These are phyloP conservation scores for Talaromyces rugulosus DNA, from an alignment of 2,329 filamentous ascomycete genomes.

Conservation along the genomic window DNA sequence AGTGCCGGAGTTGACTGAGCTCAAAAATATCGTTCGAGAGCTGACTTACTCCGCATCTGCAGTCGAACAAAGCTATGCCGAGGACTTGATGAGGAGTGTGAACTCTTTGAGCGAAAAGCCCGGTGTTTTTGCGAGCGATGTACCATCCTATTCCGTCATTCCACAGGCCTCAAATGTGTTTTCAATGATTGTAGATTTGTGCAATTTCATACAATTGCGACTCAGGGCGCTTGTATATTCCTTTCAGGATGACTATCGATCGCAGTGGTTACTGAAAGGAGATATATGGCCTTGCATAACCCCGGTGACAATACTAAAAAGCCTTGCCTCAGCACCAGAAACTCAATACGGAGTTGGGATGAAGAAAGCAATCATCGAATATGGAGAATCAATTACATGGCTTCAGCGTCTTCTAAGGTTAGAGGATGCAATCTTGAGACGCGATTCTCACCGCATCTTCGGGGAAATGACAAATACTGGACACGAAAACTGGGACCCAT, in stretches of 20 bases:
- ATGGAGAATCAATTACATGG: slow-evolving; percentile 36
- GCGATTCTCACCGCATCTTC: slow-evolving; percentile 24
- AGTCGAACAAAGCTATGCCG: slow-evolving; percentile 32
- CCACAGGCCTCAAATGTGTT: neutral
- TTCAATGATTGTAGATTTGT: neutral
- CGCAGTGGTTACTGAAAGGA: neutral
- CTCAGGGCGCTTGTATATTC: neutral
- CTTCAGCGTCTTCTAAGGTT: slow-evolving; percentile 45
- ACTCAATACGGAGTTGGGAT: slow-evolving; percentile 27
- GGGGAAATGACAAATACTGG: slow-evolving; percentile 48
- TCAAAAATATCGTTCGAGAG: slow-evolving; percentile 21
- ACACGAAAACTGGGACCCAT: slow-evolving; percentile 55
- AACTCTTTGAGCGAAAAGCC: slow-evolving; percentile 20
- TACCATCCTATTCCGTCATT: neutral
- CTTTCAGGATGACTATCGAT: neutral
- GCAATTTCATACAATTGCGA: neutral
- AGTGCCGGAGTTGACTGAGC: neutral
- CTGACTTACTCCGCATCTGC: slow-evolving; percentile 21
- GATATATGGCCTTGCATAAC: slow-evolving; percentile 41
- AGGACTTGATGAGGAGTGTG: slow-evolving; percentile 37
- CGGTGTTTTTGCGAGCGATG: neutral
- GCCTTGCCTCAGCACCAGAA: slow-evolving; percentile 33
- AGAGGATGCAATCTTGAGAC: slow-evolving; percentile 29
- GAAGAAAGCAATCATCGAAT: slow-evolving; percentile 34
- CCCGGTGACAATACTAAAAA: slow-evolving; percentile 38